Percentiles rank a stretch among this genome's conserved stretches.
Evolutionary conservation across 495 filamentous ascomycete genomes (phyloP).

Genomic region (Penicillium fimorum): DNA sequence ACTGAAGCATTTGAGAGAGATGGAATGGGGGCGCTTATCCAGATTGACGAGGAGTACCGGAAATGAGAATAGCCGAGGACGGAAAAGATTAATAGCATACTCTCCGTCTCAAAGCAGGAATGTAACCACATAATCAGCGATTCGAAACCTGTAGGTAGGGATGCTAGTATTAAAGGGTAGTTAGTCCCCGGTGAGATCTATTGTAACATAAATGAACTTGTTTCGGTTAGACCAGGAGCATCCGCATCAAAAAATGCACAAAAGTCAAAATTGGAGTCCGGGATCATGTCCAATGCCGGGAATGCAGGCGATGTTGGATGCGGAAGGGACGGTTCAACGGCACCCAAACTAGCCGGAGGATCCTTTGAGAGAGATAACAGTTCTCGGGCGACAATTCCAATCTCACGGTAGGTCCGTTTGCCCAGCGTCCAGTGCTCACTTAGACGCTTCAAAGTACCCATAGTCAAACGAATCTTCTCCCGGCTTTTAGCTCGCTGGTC

Average conservation of each 20-base stretch:
- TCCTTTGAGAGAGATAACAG: conserved; percentile 14
- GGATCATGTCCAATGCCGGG: neutral
- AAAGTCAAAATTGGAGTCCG: conserved; percentile 15
- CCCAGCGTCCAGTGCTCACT: conserved; percentile 22
- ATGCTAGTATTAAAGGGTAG: neutral
- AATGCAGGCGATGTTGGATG: neutral
- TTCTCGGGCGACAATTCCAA: conserved; percentile 23
- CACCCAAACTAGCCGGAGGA: neutral
- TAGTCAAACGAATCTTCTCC: conserved; percentile 20
- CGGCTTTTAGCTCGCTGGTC: conserved; percentile 12
- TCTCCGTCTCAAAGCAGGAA: neutral
- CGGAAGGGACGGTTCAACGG: neutral
- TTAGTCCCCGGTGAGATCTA: neutral
- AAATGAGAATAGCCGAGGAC: neutral
- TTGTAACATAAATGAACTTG: neutral
- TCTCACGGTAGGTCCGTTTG: conserved; percentile 20
- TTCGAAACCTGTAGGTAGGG: neutral
- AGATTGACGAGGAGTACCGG: conserved; percentile 33
- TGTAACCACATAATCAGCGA: neutral
- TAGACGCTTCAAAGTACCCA: conserved; percentile 23
- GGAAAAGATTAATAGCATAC: neutral
- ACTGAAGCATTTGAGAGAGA: conserved; percentile 31
- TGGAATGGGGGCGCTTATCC: conserved; percentile 28
- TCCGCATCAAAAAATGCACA: conserved; percentile 12
- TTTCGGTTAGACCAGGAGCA: neutral